A percentile compares a stretch with the other conserved stretches of the same genome.
These are phyloP conservation scores for Melampsora abietis-canadensis DNA, from an alignment of 1,284 basidiomycete species.

Conservation along the genomic window DNA sequence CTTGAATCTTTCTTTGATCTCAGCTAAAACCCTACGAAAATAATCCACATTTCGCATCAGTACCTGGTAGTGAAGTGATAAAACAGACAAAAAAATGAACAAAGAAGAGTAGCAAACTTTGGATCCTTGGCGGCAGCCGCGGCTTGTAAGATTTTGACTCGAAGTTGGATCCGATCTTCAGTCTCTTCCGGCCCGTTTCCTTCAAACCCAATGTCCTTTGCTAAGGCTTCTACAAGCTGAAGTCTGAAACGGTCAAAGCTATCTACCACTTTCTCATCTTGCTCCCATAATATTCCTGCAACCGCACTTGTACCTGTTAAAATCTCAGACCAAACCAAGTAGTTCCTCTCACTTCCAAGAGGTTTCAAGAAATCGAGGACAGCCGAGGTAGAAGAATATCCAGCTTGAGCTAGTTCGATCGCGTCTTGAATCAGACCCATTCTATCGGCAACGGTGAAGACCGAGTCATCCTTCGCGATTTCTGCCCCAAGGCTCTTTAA, in stretches of 20 bases:
- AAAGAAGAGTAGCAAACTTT: not conserved
- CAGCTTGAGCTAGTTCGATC: slow-evolving; percentile 74
- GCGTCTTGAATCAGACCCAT: slow-evolving; percentile 80
- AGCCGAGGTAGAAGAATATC: slow-evolving; percentile 71
- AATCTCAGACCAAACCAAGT: slow-evolving; percentile 41
- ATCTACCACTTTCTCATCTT: slow-evolving; percentile 25
- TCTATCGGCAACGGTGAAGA: slow-evolving; percentile 77
- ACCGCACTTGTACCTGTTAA: slow-evolving; percentile 16
- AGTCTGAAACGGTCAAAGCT: slow-evolving; percentile 29
- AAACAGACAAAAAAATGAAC: not conserved
- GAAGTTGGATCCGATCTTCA: slow-evolving; percentile 41
- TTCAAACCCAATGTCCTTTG: slow-evolving; percentile 41
- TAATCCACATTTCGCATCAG: not conserved
- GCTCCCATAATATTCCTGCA: slow-evolving; percentile 35
- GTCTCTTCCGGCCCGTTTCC: slow-evolving; percentile 19
- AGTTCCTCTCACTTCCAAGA: slow-evolving; percentile 48
- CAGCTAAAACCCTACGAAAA: slow-evolving; percentile 32
- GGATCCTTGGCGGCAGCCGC: slow-evolving; percentile 59
- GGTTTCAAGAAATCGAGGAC: slow-evolving; percentile 66
- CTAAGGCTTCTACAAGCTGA: slow-evolving; percentile 19
- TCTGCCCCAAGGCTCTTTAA: slow-evolving; percentile 74
- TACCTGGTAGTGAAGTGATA: not conserved
- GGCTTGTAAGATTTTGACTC: slow-evolving; percentile 31
- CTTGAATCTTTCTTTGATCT: slow-evolving; percentile 30
- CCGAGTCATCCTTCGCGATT: slow-evolving; percentile 64